Evolutionary conservation across 352 stramenopile species (phyloP).

Genomic region (Phytophthora pistaciae): DNA sequence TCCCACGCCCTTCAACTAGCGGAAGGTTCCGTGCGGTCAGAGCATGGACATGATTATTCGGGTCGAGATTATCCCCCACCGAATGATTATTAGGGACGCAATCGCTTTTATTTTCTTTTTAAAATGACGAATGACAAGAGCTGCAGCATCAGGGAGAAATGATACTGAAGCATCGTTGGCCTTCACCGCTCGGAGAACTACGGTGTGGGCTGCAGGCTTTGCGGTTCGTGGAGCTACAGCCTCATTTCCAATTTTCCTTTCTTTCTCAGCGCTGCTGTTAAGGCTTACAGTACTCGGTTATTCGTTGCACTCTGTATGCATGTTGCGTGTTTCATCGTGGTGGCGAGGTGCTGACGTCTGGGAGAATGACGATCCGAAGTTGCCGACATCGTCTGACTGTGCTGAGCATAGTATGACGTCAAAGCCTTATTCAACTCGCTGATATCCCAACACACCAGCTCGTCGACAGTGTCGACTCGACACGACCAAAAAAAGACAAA

Average conservation of each 20-base stretch:
- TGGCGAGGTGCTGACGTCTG: neutral
- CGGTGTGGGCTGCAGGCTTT: too few species aligned
- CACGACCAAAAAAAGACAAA: too few species aligned
- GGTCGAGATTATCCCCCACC: neutral
- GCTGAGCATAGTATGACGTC: slow-evolving; percentile 42
- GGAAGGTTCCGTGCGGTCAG: neutral
- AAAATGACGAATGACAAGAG: too few species aligned
- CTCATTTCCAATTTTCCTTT: neutral
- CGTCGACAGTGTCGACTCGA: too few species aligned
- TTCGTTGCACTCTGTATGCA: neutral
- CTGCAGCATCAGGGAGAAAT: too few species aligned
- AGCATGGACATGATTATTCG: neutral
- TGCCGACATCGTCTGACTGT: slow-evolving; percentile 49
- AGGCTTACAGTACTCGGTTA: too few species aligned
- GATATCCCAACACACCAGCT: slow-evolving; percentile 8
- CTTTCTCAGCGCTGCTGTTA: too few species aligned
- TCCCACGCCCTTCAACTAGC: too few species aligned
- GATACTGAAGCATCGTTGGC: too few species aligned
- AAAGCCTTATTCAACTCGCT: slow-evolving; percentile 30
- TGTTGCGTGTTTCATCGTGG: neutral
- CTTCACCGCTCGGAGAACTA: too few species aligned
- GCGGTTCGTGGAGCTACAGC: neutral
- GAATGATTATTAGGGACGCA: neutral
- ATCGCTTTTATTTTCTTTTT: too few species aligned
- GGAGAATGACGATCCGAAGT: slow-evolving; percentile 41